phyloP scores from a whole-genome alignment of 2,329 filamentous ascomycete species.

The Raffaelea deltoideospora region DNA sequence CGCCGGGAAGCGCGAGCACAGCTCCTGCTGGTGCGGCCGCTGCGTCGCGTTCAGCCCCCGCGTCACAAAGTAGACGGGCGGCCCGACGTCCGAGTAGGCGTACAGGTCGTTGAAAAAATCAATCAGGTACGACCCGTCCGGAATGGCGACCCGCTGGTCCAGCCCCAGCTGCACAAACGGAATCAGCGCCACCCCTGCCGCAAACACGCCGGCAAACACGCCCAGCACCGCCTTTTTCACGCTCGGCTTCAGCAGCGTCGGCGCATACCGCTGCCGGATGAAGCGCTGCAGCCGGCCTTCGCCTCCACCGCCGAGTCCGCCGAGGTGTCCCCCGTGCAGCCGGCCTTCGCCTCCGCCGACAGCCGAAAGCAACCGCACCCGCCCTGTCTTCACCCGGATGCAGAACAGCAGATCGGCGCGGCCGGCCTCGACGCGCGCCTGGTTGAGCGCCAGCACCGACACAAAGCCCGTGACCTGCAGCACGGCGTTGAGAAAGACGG shows the following conservation, averaged over 20 bases:
- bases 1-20: constrained; percentile 83
- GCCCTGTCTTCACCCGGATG: constrained; percentile 61
- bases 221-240: constrained; percentile 63
- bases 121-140: constrained; percentile 86
- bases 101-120: constrained; percentile 95
- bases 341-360: too few relatives aligned
- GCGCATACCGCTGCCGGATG: constrained; percentile 82
- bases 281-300: constrained; percentile 75
- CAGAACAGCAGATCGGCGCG: constrained; percentile 89
- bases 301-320: neutral
- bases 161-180: constrained; percentile 76
- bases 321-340: constrained; percentile 50
- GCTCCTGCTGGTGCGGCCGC: constrained; percentile 60
- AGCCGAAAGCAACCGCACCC: constrained; percentile 55
- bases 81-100: constrained; percentile 77
- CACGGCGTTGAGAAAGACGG: constrained; percentile 93
- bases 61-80: constrained; percentile 92
- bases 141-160: constrained; percentile 88
- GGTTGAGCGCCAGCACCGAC: constrained; percentile 80
- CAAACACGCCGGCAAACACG: constrained; percentile 75
- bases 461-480: constrained; percentile 96
- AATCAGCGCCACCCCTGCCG: constrained; percentile 69
- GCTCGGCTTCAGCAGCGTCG: constrained; percentile 62
- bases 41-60: constrained; percentile 65
- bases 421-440: constrained; percentile 74